Percentiles rank a stretch among this genome's conserved stretches.
phyloP scores from a whole-genome alignment of 495 filamentous ascomycete species.

The Aspergillus diversus region DNA sequence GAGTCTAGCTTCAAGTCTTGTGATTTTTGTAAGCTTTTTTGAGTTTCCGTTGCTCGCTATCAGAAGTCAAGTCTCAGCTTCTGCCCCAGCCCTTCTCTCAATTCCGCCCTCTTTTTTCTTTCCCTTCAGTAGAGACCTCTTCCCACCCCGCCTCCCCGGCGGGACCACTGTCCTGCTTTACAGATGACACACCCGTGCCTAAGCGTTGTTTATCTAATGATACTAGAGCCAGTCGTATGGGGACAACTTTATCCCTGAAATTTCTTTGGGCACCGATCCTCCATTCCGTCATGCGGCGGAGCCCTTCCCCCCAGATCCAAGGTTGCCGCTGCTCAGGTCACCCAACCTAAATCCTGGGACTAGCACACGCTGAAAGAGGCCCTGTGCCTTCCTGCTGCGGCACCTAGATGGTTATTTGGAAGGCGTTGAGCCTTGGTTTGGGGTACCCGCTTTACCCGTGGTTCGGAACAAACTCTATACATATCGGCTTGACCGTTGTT shows the following conservation, averaged over 20 bases:
- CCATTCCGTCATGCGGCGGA: constrained; percentile 21
- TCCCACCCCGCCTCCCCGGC: too few species aligned
- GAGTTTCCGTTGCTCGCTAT: too few species aligned
- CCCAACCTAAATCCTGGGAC: constrained; percentile 3
- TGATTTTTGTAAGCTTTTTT: too few species aligned
- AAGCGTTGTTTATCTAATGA: constrained; percentile 5
- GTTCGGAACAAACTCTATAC: constrained; percentile 46
- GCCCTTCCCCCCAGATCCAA: constrained; percentile 3
- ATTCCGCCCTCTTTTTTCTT: too few species aligned
- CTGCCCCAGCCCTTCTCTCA: too few species aligned
- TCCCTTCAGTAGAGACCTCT: too few species aligned
- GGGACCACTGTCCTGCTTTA: too few species aligned
- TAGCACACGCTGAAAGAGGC: background rate
- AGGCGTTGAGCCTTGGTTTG: constrained; percentile 23
- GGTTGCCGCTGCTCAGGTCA: constrained; percentile 4
- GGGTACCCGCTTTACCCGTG: constrained; percentile 47
- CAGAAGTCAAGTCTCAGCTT: too few species aligned
- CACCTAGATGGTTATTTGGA: background rate
- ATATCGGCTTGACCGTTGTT: constrained; percentile 25
- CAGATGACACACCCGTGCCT: background rate
- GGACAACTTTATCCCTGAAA: constrained; percentile 3
- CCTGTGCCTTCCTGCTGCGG: constrained; percentile 4
- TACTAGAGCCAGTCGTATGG: background rate
- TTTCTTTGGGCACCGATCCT: constrained; percentile 10
- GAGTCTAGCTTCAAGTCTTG: too few species aligned